These are phyloP conservation scores for Athelia sp. DNA, from an alignment of 1,284 basidiomycete species.

Conservation along the genomic window DNA sequence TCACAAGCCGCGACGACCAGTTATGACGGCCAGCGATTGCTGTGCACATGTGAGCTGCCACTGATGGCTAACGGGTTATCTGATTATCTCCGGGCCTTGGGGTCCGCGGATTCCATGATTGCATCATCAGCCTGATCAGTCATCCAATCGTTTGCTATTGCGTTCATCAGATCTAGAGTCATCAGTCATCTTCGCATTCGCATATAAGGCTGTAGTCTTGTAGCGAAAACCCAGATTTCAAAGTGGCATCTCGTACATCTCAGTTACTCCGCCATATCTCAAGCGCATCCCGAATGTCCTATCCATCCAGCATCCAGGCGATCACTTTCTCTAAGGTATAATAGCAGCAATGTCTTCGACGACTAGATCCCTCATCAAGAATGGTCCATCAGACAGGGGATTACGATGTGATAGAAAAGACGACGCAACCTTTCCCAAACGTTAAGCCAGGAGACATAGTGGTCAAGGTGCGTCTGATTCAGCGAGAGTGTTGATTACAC, in stretches of 20 bases:
- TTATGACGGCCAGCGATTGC: too few species aligned
- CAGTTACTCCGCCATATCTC: conserved; percentile 26
- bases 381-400: conserved; percentile 49
- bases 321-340: conserved; percentile 43
- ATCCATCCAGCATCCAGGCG: conserved; percentile 52
- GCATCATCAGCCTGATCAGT: too few species aligned
- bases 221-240: background rate
- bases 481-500: too few species aligned
- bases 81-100: too few species aligned
- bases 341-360: conserved; percentile 12
- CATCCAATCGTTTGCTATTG: too few species aligned
- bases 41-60: too few species aligned
- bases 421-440: conserved; percentile 55
- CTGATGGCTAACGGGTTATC: too few species aligned
- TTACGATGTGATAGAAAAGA: conserved; percentile 74
- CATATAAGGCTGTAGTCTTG: too few species aligned
- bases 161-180: too few species aligned
- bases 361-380: conserved; percentile 10
- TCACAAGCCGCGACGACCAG: too few species aligned
- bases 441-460: conserved; percentile 66
- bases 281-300: conserved; percentile 33
- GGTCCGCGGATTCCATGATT: too few species aligned
- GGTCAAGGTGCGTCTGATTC: conserved; percentile 58
- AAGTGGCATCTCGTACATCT: background rate
- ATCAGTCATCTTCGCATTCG: too few species aligned